Percentiles rank a stretch among this genome's conserved stretches.
Evolutionary conservation across 352 stramenopile genomes (phyloP).

Genomic region (Phytophthora citrophthora): DNA sequence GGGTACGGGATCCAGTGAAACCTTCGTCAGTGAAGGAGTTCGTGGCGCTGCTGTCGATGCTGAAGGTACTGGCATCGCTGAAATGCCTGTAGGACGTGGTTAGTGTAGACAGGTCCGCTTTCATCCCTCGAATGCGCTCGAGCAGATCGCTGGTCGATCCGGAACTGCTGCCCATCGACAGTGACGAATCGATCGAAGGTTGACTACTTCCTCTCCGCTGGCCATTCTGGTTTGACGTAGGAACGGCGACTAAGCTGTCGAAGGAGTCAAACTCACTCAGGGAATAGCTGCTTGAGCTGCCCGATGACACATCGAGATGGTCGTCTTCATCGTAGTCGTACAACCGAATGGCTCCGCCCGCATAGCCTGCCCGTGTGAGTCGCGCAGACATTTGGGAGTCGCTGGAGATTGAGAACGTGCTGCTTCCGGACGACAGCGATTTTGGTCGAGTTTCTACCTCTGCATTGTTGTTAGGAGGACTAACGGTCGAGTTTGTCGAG

Average conservation of each 20-base stretch:
- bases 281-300: conserved; percentile 61
- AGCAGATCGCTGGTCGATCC: conserved; percentile 46
- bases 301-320: conserved; percentile 27
- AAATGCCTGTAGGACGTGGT: conserved; percentile 28
- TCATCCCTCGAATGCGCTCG: conserved; percentile 61
- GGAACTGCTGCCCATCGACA: conserved; percentile 11
- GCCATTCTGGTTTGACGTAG: conserved; percentile 29
- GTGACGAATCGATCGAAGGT: not conserved
- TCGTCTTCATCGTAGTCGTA: conserved; percentile 23
- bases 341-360: conserved; percentile 18
- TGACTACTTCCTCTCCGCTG: conserved; percentile 13
- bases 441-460: conserved; percentile 20
- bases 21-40: conserved; percentile 22
- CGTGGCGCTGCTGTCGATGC: conserved; percentile 9
- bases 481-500: conserved; percentile 45
- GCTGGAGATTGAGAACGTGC: conserved; percentile 64
- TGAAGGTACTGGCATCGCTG: conserved; percentile 17
- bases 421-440: conserved; percentile 51
- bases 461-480: conserved; percentile 21
- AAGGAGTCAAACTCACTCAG: conserved; percentile 70
- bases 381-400: conserved; percentile 45
- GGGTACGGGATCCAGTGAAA: not conserved
- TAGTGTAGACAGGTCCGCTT: conserved; percentile 48
- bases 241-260: conserved; percentile 38
- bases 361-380: conserved; percentile 23